phyloP scores from a whole-genome alignment of 352 stramenopile genomes.

The Blastocystis sp. region DNA sequence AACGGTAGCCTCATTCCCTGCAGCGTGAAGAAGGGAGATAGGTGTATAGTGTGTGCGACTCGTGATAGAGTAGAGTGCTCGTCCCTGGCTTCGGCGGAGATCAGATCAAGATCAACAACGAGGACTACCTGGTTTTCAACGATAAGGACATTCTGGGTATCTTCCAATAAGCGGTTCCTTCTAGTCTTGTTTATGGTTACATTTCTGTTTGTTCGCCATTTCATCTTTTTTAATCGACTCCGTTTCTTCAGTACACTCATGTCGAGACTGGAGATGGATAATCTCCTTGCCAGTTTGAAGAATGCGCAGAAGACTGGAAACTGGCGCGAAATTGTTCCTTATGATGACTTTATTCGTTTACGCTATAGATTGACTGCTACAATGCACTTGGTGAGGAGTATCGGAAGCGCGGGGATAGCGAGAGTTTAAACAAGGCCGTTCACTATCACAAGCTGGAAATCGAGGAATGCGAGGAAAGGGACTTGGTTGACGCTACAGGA shows the following conservation, averaged over 20 bases:
- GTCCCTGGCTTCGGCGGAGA: conserved; percentile 71
- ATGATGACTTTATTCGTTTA: background rate
- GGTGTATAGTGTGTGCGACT: background rate
- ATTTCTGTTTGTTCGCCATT: conserved; percentile 51
- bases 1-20: conserved; percentile 70
- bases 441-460: conserved; percentile 58
- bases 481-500: background rate
- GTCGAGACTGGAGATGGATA: conserved; percentile 47
- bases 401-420: conserved; percentile 28
- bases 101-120: conserved; percentile 70
- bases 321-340: conserved; percentile 13
- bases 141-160: conserved; percentile 71
- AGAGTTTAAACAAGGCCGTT: conserved; percentile 48
- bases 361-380: conserved; percentile 37
- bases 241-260: background rate
- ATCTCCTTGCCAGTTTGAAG: conserved; percentile 9
- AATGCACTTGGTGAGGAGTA: conserved; percentile 60
- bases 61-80: conserved; percentile 44
- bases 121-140: conserved; percentile 71
- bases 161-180: conserved; percentile 49
- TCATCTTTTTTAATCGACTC: background rate
- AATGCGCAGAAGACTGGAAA: conserved; percentile 16
- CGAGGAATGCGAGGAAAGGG: background rate
- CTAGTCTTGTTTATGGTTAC: conserved; percentile 19
- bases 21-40: conserved; percentile 70